A percentile compares a stretch with the other conserved stretches of the same genome.
Conservation (phyloP, 2,329 filamentous ascomycete genomes). For the Neonectria ditissima region DNA sequence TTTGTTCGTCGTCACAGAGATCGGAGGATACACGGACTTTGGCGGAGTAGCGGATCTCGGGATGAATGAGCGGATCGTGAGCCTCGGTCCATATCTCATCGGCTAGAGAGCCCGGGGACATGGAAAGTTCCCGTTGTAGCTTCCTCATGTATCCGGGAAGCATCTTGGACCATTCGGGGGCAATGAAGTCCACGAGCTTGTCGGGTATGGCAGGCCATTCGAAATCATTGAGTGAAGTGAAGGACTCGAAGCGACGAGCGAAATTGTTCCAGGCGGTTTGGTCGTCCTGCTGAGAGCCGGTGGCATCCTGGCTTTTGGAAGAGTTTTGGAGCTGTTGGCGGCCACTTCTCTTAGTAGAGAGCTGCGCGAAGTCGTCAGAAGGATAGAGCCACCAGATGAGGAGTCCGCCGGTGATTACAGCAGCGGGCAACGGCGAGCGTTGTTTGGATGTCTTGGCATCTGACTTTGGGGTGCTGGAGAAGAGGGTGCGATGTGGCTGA, state of each 20-base stretch:
- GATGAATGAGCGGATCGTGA: slow-evolving; percentile 83
- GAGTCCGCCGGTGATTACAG: slow-evolving; percentile 51
- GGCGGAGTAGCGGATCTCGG: slow-evolving; percentile 87
- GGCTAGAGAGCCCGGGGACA: slow-evolving; percentile 87
- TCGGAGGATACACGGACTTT: slow-evolving; percentile 83
- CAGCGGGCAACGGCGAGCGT: slow-evolving; percentile 46
- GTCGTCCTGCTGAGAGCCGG: slow-evolving; percentile 39
- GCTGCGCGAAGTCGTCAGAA: slow-evolving; percentile 55
- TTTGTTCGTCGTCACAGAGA: slow-evolving; percentile 85
- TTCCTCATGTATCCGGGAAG: slow-evolving; percentile 84
- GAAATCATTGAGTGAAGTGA: slow-evolving; percentile 66
- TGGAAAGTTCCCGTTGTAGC: slow-evolving; percentile 86
- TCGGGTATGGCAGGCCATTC: slow-evolving; percentile 68
- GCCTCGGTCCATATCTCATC: slow-evolving; percentile 95
- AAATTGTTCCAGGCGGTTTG: slow-evolving; percentile 63
- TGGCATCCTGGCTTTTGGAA: slow-evolving; percentile 32
- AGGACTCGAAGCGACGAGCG: slow-evolving; percentile 60
- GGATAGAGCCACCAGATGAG: slow-evolving; percentile 59
- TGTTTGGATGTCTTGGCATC: slow-evolving; percentile 37
- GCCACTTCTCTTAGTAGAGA: slow-evolving; percentile 42
- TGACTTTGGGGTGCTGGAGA: slow-evolving; percentile 31
- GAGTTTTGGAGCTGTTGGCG: slow-evolving; percentile 26
- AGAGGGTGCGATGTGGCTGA: slow-evolving; percentile 32
- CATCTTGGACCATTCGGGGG: slow-evolving; percentile 84
- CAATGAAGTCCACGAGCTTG: slow-evolving; percentile 75